Percentiles rank a stretch among this genome's conserved stretches.
These are phyloP conservation scores for Oenanthe sinensis DNA, from an alignment of 129 eudicot genomes.

Conservation along the genomic window DNA sequence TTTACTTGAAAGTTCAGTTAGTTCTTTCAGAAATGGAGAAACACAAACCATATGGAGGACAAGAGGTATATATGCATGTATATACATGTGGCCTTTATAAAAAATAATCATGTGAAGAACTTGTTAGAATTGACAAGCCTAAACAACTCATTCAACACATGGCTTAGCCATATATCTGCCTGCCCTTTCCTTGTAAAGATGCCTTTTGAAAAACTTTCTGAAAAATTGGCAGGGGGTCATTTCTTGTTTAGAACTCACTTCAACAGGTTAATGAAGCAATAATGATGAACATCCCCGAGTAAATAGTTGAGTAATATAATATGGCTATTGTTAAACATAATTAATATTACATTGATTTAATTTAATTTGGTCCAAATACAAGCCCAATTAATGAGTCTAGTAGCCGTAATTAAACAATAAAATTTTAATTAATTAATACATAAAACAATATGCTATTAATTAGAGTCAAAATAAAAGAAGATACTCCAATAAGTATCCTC, in stretches of 20 bases:
- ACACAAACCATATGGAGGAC: neutral
- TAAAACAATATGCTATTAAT: too few relatives aligned
- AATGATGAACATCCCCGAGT: neutral
- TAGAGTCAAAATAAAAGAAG: too few relatives aligned
- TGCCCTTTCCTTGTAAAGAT: neutral
- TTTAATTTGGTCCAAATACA: too few relatives aligned
- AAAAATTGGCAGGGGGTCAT: neutral
- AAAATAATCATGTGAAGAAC: neutral
- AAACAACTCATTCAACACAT: constrained; percentile 1
- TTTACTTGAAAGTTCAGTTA: neutral
- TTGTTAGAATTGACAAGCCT: neutral
- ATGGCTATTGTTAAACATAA: too few relatives aligned
- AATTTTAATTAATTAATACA: too few relatives aligned
- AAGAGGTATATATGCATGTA: neutral
- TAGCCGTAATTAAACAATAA: too few relatives aligned
- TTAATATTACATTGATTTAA: too few relatives aligned
- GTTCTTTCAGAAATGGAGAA: constrained; percentile 1
- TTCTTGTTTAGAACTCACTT: neutral
- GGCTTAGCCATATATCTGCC: neutral
- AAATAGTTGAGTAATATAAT: too few relatives aligned
- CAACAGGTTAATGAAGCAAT: neutral
- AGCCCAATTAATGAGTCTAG: too few relatives aligned
- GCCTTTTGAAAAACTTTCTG: neutral
- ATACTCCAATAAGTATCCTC: too few relatives aligned
- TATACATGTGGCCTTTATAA: neutral